A percentile compares a stretch with the other conserved stretches of the same genome.
phyloP scores from a whole-genome alignment of 2,329 filamentous ascomycete species.

The Cephalotrichum gorgonifer region DNA sequence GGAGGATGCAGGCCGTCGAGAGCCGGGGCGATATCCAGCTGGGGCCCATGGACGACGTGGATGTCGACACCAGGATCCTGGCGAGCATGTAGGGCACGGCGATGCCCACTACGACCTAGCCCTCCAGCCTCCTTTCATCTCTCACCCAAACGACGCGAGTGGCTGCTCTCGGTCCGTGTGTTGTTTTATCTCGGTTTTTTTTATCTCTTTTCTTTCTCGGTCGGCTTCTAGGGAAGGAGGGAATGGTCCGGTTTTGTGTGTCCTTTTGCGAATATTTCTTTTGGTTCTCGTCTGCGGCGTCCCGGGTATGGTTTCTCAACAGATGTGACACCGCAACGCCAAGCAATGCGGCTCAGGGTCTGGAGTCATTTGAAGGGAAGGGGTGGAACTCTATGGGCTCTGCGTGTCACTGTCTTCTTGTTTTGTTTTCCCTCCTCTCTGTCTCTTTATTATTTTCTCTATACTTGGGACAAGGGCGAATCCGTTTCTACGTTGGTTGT shows the following conservation, averaged over 20 bases:
- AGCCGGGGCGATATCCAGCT: constrained; percentile 13
- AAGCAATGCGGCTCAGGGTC: not conserved
- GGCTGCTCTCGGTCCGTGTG: not conserved
- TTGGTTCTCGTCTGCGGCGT: not conserved
- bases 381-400: not conserved
- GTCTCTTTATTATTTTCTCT: not conserved
- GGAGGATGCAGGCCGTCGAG: constrained; percentile 29
- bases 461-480: not conserved
- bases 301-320: not conserved
- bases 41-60: constrained; percentile 34
- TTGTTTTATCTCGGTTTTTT: not conserved
- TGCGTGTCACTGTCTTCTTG: not conserved
- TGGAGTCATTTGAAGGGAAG: not conserved
- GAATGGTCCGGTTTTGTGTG: too few relatives aligned
- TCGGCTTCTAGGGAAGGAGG: not conserved
- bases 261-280: not conserved
- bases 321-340: not conserved
- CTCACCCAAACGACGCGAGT: too few relatives aligned
- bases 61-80: constrained; percentile 32
- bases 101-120: too few relatives aligned
- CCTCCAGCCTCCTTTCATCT: too few relatives aligned
- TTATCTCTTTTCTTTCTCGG: not conserved
- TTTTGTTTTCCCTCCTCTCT: not conserved
- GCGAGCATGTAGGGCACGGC: constrained; percentile 13
- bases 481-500: not conserved